Conservation (phyloP, 73 alveolate genomes). For the Uronychia binucleata region DNA sequence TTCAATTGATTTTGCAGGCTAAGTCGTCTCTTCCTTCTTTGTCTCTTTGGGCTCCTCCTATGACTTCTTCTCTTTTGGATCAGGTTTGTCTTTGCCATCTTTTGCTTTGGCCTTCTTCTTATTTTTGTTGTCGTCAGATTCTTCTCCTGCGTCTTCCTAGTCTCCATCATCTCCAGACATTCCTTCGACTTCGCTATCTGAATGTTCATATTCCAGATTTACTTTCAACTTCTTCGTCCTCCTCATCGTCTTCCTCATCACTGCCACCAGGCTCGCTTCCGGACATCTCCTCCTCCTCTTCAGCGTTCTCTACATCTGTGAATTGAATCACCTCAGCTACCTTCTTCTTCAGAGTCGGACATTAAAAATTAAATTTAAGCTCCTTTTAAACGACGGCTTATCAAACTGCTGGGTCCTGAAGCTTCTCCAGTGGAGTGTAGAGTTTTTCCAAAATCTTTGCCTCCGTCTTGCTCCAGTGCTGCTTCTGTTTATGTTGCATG, state of each 20-base stretch:
- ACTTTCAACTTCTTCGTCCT: background rate
- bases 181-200: background rate
- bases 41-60: background rate
- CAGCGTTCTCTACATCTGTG: background rate
- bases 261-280: background rate
- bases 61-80: background rate
- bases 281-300: background rate
- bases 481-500: slow-evolving; percentile 62
- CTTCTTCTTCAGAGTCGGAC: background rate
- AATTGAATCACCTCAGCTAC: background rate
- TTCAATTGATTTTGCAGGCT: too few relatives aligned
- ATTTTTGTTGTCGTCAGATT: background rate
- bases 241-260: background rate
- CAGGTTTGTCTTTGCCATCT: slow-evolving; percentile 2
- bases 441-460: slow-evolving; percentile 27
- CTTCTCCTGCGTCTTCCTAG: background rate
- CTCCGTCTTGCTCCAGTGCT: slow-evolving; percentile 61
- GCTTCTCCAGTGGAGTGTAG: background rate
- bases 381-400: background rate
- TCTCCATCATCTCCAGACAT: slow-evolving; percentile 5
- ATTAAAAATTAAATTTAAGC: slow-evolving; percentile 1
- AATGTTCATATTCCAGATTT: too few relatives aligned
- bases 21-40: background rate
- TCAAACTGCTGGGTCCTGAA: background rate
- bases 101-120: background rate